Percentiles rank a stretch among this genome's conserved stretches.
phyloP scores from a whole-genome alignment of 306 rosid genomes.

The Vigna unguiculata region DNA sequence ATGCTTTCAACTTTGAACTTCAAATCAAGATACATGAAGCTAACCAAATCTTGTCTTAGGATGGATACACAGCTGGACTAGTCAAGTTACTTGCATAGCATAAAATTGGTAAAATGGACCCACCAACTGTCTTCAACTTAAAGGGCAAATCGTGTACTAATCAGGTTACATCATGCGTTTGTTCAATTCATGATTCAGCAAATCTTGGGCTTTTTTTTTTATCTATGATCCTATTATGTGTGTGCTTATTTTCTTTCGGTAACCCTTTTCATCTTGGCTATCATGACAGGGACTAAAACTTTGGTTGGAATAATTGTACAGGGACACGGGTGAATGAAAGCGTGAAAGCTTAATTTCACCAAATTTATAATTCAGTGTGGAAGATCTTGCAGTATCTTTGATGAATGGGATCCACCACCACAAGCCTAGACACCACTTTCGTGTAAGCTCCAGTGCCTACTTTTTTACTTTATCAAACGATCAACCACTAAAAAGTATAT shows the following conservation, averaged over 20 bases:
- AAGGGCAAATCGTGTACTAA: slow-evolving; percentile 15
- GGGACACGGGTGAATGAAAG: slow-evolving; percentile 42
- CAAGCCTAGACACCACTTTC: slow-evolving; percentile 24
- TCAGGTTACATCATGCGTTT: slow-evolving; percentile 5
- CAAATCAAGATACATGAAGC: slow-evolving; percentile 43
- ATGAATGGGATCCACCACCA: slow-evolving; percentile 44
- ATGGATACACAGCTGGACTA: slow-evolving; percentile 36
- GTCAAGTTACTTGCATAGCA: slow-evolving; percentile 29
- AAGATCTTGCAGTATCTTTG: slow-evolving; percentile 39
- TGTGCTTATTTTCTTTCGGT: slow-evolving; percentile 9
- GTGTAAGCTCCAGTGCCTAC: slow-evolving; percentile 11
- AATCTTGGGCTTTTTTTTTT: slow-evolving; percentile 21
- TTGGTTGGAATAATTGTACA: slow-evolving; percentile 47
- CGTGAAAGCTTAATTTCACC: slow-evolving; percentile 46
- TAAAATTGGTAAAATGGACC: slow-evolving; percentile 39
- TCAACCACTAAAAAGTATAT: neutral
- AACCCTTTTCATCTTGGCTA: slow-evolving; percentile 23
- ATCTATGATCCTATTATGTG: slow-evolving; percentile 2
- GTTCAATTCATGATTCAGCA: slow-evolving; percentile 18
- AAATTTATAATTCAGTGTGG: slow-evolving; percentile 40
- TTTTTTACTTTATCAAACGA: slow-evolving; percentile 31
- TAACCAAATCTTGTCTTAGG: slow-evolving; percentile 45
- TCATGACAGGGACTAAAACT: slow-evolving; percentile 41
- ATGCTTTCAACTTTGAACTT: slow-evolving; percentile 38
- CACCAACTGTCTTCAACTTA: slow-evolving; percentile 21